These are phyloP conservation scores for Plasmodium gonderi DNA, from an alignment of 169 alveolate genomes.

Conservation along the genomic window DNA sequence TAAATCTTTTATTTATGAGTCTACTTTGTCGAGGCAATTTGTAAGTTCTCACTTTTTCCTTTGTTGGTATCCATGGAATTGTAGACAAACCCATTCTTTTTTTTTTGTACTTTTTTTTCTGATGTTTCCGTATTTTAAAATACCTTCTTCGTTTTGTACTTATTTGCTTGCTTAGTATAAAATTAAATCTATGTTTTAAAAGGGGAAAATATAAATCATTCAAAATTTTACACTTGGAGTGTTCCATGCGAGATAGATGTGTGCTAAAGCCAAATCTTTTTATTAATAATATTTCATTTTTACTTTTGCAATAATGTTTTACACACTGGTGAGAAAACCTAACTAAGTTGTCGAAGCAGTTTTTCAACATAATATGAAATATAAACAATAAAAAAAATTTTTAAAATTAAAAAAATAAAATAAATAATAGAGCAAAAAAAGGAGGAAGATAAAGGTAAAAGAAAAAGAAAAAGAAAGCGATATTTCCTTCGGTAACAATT, in stretches of 20 bases:
- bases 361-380: constrained; percentile 57
- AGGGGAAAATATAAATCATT: not conserved
- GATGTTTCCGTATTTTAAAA: constrained; percentile 85
- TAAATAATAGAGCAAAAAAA: too few species aligned
- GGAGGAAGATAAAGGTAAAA: not conserved
- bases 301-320: constrained; percentile 20
- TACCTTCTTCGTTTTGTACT: constrained; percentile 85
- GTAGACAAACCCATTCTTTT: constrained; percentile 79
- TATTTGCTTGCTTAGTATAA: constrained; percentile 45
- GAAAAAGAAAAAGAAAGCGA: not conserved
- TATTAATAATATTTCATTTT: not conserved
- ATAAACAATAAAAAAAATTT: not conserved
- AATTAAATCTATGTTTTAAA: constrained; percentile 5
- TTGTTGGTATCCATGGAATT: constrained; percentile 84
- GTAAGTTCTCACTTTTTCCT: constrained; percentile 72
- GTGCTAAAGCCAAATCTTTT: constrained; percentile 14
- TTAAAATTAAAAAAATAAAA: too few species aligned
- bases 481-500: not conserved
- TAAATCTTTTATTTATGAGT: constrained; percentile 82
- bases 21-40: constrained; percentile 81
- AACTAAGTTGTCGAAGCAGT: constrained; percentile 1
- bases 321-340: constrained; percentile 45
- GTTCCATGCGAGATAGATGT: not conserved
- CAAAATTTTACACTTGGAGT: not conserved
- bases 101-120: constrained; percentile 86